phyloP scores from a whole-genome alignment of 148 eudicot species.

The Spergularia bocconei region DNA sequence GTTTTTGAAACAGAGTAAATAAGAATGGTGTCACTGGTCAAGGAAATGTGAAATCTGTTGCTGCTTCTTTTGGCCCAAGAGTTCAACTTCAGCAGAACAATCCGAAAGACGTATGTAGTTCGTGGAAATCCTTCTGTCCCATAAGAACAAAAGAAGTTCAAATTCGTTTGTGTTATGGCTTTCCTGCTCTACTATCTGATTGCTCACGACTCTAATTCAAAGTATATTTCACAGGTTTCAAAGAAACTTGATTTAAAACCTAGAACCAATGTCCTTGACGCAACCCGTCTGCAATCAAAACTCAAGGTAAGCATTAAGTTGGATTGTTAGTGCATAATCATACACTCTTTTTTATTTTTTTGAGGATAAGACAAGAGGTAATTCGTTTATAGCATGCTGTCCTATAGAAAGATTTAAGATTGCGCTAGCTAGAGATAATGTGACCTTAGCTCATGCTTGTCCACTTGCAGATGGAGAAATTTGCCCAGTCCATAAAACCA shows the following conservation, averaged over 20 bases:
- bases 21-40: conserved; percentile 32
- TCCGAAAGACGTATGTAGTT: conserved; percentile 47
- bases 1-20: conserved; percentile 36
- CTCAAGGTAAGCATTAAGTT: conserved; percentile 36
- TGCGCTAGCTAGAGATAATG: neutral
- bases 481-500: conserved; percentile 35
- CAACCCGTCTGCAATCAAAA: conserved; percentile 36
- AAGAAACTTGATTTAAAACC: conserved; percentile 49
- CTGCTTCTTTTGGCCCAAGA: conserved; percentile 46
- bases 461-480: conserved; percentile 42
- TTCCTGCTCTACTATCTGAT: conserved; percentile 6
- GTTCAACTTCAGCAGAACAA: conserved; percentile 52
- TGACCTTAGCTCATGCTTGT: conserved; percentile 17
- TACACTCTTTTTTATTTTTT: too few species aligned
- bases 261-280: conserved; percentile 38
- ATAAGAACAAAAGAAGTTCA: neutral
- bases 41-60: conserved; percentile 40
- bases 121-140: neutral
- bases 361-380: too few species aligned
- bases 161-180: neutral
- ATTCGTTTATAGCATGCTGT: too few species aligned
- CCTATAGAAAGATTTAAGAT: neutral
- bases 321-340: neutral
- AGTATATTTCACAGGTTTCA: conserved; percentile 32
- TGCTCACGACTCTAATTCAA: neutral